Percentiles rank a stretch among this genome's conserved stretches.
phyloP scores from a whole-genome alignment of 805 yeast genomes.

The Vanderwaltozyma tropicalis region DNA sequence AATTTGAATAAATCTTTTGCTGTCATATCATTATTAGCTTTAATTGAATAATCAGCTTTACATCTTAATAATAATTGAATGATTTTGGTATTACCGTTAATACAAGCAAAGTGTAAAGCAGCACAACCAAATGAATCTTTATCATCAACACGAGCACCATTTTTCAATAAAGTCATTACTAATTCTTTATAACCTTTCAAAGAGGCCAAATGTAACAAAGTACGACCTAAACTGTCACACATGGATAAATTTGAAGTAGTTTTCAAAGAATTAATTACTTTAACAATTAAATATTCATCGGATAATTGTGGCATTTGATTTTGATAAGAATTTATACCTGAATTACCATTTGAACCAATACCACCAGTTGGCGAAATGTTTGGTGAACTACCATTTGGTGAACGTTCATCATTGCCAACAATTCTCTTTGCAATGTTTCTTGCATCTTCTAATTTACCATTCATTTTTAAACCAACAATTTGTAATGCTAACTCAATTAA shows the following conservation, averaged over 20 bases:
- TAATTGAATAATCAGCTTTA: constrained; percentile 47
- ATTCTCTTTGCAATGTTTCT: constrained; percentile 85
- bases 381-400: constrained; percentile 3
- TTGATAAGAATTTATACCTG: neutral
- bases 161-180: constrained; percentile 51
- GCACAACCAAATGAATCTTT: constrained; percentile 75
- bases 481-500: constrained; percentile 90
- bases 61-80: constrained; percentile 53
- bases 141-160: constrained; percentile 56
- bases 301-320: constrained; percentile 4
- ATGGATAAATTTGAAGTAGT: constrained; percentile 72
- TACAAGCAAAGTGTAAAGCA: constrained; percentile 78
- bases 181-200: constrained; percentile 59
- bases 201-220: constrained; percentile 78
- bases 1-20: constrained; percentile 26
- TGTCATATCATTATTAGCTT: constrained; percentile 41
- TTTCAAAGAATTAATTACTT: constrained; percentile 58
- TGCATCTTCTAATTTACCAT: constrained; percentile 91
- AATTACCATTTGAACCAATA: neutral
- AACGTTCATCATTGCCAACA: constrained; percentile 43
- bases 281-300: constrained; percentile 34
- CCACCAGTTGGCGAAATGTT: constrained; percentile 8
- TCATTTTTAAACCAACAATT: constrained; percentile 94
- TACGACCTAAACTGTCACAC: constrained; percentile 75
- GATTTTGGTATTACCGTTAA: constrained; percentile 60